Evolutionary conservation across 1,284 basidiomycete genomes (phyloP).

Genomic region (Irpex sp.): DNA sequence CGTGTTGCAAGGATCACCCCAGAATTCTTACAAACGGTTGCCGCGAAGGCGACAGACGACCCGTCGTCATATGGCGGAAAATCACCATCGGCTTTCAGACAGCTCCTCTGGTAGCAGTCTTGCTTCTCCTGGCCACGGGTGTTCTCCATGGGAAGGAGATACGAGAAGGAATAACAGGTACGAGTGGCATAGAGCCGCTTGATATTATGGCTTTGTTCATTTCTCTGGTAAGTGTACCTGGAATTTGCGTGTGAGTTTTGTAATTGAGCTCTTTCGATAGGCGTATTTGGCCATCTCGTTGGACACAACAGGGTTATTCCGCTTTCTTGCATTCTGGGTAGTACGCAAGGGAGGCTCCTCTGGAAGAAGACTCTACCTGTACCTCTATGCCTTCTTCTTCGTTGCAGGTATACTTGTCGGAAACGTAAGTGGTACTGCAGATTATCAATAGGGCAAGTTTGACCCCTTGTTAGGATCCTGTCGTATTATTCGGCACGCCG

Average conservation of each 20-base stretch:
- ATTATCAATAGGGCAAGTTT: not conserved
- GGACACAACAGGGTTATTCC: slow-evolving; percentile 85
- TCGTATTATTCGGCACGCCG: slow-evolving; percentile 82
- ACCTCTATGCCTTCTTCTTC: slow-evolving; percentile 38
- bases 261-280: slow-evolving; percentile 22
- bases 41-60: not conserved
- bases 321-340: slow-evolving; percentile 86
- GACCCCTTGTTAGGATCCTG: slow-evolving; percentile 52
- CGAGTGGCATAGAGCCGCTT: slow-evolving; percentile 82
- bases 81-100: slow-evolving; percentile 29
- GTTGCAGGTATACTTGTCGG: slow-evolving; percentile 79
- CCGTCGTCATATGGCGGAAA: not conserved
- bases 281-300: slow-evolving; percentile 95
- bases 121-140: slow-evolving; percentile 73
- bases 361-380: slow-evolving; percentile 62
- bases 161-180: slow-evolving; percentile 68
- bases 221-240: slow-evolving; percentile 50
- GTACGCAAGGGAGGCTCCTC: slow-evolving; percentile 72
- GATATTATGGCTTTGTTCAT: slow-evolving; percentile 94
- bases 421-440: slow-evolving; percentile 46
- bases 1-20: not conserved
- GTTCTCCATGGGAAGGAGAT: slow-evolving; percentile 67
- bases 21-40: not conserved
- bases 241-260: not conserved
- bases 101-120: slow-evolving; percentile 77